Evolutionary conservation across 192 early-diverging fungal species (phyloP).

Genomic region (Backusella tarrabulga): DNA sequence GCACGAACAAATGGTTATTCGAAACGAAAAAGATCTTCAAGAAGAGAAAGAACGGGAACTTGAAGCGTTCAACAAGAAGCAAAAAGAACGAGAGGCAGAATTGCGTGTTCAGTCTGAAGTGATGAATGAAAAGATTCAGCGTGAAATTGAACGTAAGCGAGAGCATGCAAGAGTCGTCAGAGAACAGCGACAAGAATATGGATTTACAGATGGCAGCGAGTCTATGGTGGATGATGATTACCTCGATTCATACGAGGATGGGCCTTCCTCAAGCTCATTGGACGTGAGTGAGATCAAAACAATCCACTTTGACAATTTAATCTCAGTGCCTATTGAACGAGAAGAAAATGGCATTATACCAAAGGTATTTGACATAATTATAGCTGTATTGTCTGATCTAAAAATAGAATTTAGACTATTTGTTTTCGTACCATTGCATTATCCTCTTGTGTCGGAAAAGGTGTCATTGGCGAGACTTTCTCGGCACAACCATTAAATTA

Average conservation of each 20-base stretch:
- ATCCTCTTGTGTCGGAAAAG: slow-evolving; percentile 33
- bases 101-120: slow-evolving; percentile 30
- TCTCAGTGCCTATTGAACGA: slow-evolving; percentile 24
- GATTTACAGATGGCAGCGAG: slow-evolving; percentile 8
- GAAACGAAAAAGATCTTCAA: slow-evolving; percentile 49
- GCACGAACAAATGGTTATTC: slow-evolving; percentile 54
- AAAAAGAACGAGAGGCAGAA: slow-evolving; percentile 43
- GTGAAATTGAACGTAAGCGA: slow-evolving; percentile 28
- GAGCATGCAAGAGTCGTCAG: slow-evolving; percentile 27
- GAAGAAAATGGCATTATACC: slow-evolving; percentile 9
- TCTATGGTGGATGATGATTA: slow-evolving; percentile 25
- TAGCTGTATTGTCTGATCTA: neutral
- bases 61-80: slow-evolving; percentile 29
- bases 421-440: slow-evolving; percentile 32
- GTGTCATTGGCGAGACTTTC: slow-evolving; percentile 24
- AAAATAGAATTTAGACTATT: slow-evolving; percentile 17
- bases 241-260: slow-evolving; percentile 4
- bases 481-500: slow-evolving; percentile 36
- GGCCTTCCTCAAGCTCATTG: neutral
- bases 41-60: slow-evolving; percentile 45
- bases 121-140: slow-evolving; percentile 33
- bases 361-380: slow-evolving; percentile 14
- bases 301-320: slow-evolving; percentile 30
- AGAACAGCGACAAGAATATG: slow-evolving; percentile 22
- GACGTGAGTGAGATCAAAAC: slow-evolving; percentile 24